These are phyloP conservation scores for Agaricus blazei DNA, from an alignment of 768 basidiomycete species.

Conservation along the genomic window DNA sequence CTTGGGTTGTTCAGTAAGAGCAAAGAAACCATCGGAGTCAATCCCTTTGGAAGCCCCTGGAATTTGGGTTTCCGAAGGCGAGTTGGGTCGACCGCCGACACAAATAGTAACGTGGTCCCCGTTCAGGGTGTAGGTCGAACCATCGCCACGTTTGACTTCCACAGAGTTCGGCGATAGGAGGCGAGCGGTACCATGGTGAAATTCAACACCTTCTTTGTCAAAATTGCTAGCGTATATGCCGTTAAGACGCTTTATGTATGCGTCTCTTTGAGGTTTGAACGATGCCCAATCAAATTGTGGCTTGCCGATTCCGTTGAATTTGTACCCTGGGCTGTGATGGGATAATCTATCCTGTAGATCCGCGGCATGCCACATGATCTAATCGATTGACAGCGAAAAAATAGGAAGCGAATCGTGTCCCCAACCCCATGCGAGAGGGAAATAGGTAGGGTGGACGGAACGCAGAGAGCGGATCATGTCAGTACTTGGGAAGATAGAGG, in stretches of 20 bases:
- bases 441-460: background rate
- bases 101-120: conserved; percentile 80
- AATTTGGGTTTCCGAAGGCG: conserved; percentile 73
- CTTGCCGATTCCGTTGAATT: conserved; percentile 53
- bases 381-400: background rate
- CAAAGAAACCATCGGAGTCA: conserved; percentile 95
- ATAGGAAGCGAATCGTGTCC: conserved; percentile 1
- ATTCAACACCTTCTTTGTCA: conserved; percentile 81
- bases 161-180: conserved; percentile 67
- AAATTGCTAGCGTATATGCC: conserved; percentile 90
- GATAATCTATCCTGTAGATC: conserved; percentile 82
- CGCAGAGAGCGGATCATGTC: conserved; percentile 1
- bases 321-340: conserved; percentile 69
- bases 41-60: conserved; percentile 91
- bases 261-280: conserved; percentile 93
- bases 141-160: conserved; percentile 67
- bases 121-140: conserved; percentile 63
- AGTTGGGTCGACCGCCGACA: conserved; percentile 79
- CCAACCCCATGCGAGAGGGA: background rate
- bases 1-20: conserved; percentile 83
- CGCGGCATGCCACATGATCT: conserved; percentile 99
- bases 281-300: conserved; percentile 82
- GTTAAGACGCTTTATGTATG: conserved; percentile 87
- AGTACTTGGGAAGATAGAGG: background rate
- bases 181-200: conserved; percentile 73